phyloP scores from a whole-genome alignment of 2,329 filamentous ascomycete species.

The Conoideocrella luteorostrata region DNA sequence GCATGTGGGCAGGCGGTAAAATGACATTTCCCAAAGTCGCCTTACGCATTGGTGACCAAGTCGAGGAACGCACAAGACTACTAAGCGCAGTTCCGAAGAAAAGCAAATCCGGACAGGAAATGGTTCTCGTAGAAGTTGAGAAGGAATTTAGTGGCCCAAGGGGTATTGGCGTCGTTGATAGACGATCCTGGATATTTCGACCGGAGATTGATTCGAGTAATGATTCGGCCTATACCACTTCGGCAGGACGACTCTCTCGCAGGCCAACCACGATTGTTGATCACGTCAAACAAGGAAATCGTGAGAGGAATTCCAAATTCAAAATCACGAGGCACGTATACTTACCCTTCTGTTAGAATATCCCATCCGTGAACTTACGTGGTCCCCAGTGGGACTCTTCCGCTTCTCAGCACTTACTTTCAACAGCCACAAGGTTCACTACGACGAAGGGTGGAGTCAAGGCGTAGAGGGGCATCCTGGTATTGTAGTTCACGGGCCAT shows the following conservation, averaged over 20 bases:
- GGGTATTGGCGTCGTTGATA: conserved; percentile 48
- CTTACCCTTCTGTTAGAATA: not conserved
- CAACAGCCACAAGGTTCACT: conserved; percentile 81
- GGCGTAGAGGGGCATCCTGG: conserved; percentile 63
- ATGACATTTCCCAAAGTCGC: conserved; percentile 45
- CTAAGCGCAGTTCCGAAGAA: conserved; percentile 48
- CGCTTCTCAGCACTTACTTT: conserved; percentile 80
- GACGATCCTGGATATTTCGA: conserved; percentile 44
- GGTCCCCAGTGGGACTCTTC: conserved; percentile 29
- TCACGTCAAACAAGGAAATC: conserved; percentile 5
- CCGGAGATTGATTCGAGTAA: conserved; percentile 23
- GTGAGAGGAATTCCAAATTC: conserved; percentile 11
- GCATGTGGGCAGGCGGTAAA: conserved; percentile 63
- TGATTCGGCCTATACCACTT: conserved; percentile 13
- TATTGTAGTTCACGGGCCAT: conserved; percentile 72
- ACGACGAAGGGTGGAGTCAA: conserved; percentile 61
- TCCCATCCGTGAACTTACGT: conserved; percentile 27
- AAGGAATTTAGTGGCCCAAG: conserved; percentile 49
- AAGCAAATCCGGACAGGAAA: conserved; percentile 48
- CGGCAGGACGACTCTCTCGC: conserved; percentile 10
- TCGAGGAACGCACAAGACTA: conserved; percentile 50
- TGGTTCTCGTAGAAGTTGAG: conserved; percentile 59
- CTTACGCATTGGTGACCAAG: conserved; percentile 48
- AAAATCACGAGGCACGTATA: not conserved
- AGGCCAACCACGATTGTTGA: conserved; percentile 23